Evolutionary conservation across 2,329 filamentous ascomycete genomes (phyloP).

Genomic region (Phialophora chinensis): DNA sequence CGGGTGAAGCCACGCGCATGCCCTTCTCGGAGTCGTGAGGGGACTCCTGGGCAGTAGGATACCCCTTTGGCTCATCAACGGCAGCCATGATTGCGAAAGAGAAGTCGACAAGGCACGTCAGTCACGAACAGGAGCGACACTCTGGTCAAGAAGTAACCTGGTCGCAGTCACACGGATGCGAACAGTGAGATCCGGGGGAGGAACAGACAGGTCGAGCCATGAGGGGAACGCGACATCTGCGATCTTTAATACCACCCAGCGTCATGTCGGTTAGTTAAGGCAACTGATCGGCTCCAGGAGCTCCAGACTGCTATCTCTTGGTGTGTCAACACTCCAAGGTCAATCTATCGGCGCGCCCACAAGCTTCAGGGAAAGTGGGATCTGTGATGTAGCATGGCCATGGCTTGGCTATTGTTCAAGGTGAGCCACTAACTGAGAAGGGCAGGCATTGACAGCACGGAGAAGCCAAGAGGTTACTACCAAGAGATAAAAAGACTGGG

Average conservation of each 20-base stretch:
- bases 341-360: slow-evolving; percentile 10
- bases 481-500: slow-evolving; percentile 24
- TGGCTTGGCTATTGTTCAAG: slow-evolving; percentile 17
- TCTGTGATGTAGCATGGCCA: slow-evolving; percentile 14
- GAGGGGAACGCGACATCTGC: background rate
- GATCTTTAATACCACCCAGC: slow-evolving; percentile 16
- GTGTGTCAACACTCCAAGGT: background rate
- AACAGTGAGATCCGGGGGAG: background rate
- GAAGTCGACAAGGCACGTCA: background rate
- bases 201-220: background rate
- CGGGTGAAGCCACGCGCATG: slow-evolving; percentile 5
- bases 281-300: slow-evolving; percentile 8
- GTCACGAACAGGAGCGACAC: background rate
- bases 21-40: slow-evolving; percentile 23
- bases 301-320: slow-evolving; percentile 16
- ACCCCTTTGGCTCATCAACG: slow-evolving; percentile 13
- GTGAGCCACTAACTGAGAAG: background rate
- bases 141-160: background rate
- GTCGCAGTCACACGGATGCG: background rate
- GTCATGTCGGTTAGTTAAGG: background rate
- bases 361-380: background rate
- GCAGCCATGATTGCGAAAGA: background rate
- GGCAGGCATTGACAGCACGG: background rate
- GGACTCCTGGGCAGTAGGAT: slow-evolving; percentile 9
- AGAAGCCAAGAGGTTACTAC: slow-evolving; percentile 16